These are phyloP conservation scores for Dendrostoma leiphaemia DNA, from an alignment of 2,329 filamentous ascomycete species.

Conservation along the genomic window DNA sequence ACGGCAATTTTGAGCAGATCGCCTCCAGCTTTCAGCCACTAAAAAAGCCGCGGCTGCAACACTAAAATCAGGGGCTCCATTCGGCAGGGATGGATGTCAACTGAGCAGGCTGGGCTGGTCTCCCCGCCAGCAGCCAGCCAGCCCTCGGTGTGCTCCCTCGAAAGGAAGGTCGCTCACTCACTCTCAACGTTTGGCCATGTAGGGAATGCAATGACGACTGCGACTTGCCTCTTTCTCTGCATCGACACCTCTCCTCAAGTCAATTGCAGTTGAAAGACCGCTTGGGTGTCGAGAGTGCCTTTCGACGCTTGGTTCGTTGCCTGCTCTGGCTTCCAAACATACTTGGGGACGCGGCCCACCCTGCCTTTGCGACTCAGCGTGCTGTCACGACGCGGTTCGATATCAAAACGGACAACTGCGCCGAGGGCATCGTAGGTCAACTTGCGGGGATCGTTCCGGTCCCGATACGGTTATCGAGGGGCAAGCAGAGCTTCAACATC, in stretches of 20 bases:
- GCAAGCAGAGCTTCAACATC: neutral
- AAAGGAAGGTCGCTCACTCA: constrained; percentile 14
- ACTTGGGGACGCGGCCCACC: neutral
- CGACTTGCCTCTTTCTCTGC: neutral
- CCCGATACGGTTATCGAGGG: neutral
- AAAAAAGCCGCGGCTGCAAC: constrained; percentile 3
- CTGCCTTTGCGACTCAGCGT: neutral
- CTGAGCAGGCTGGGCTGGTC: neutral
- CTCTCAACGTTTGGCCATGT: too few relatives aligned
- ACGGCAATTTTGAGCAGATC: constrained; percentile 6
- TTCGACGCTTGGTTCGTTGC: neutral
- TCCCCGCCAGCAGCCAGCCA: constrained; percentile 6
- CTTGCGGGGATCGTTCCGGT: constrained; percentile 11
- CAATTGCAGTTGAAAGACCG: constrained; percentile 9
- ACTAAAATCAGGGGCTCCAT: constrained; percentile 19
- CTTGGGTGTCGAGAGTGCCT: too few relatives aligned
- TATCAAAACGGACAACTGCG: constrained; percentile 5
- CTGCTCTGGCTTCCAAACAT: too few relatives aligned
- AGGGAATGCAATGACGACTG: constrained; percentile 3
- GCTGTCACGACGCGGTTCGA: constrained; percentile 8
- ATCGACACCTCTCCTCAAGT: neutral
- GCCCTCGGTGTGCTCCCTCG: neutral
- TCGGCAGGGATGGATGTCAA: too few relatives aligned
- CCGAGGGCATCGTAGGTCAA: constrained; percentile 10
- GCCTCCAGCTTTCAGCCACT: neutral